phyloP scores from a whole-genome alignment of 306 rosid species.

The Geum urbanum region DNA sequence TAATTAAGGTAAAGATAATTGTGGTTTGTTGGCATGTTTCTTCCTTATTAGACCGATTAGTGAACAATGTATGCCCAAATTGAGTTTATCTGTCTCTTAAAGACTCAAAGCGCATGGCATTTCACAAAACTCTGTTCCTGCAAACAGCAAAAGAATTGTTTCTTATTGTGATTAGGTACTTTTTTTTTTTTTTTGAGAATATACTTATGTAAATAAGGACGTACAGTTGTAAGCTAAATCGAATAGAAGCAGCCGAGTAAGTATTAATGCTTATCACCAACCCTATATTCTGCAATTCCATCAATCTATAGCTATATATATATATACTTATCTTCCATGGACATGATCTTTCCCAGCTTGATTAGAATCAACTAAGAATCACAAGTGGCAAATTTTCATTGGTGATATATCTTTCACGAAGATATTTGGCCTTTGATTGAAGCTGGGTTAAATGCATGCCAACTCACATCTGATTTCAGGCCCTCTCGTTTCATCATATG shows the following conservation, averaged over 20 bases:
- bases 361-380: conserved; percentile 25
- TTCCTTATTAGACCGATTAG: background rate
- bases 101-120: conserved; percentile 16
- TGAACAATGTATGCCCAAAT: background rate
- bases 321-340: conserved; percentile 17
- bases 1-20: background rate
- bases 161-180: background rate
- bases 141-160: conserved; percentile 28
- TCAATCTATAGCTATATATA: background rate
- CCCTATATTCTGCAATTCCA: conserved; percentile 48
- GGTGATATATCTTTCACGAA: conserved; percentile 51
- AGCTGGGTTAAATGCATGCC: conserved; percentile 24
- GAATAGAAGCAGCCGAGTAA: conserved; percentile 23
- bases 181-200: background rate
- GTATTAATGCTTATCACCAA: conserved; percentile 39
- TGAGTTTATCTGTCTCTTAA: background rate
- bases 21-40: conserved; percentile 16
- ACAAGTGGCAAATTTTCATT: conserved; percentile 35
- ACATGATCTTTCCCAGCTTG: conserved; percentile 36
- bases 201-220: background rate
- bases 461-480: conserved; percentile 5
- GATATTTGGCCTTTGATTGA: conserved; percentile 41
- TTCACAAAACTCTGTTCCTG: conserved; percentile 41
- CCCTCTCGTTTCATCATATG: background rate
- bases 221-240: conserved; percentile 5